A percentile compares a stretch with the other conserved stretches of the same genome.
Conservation (phyloP, 2,329 filamentous ascomycete genomes). For the Leptographium wingfieldii region DNA sequence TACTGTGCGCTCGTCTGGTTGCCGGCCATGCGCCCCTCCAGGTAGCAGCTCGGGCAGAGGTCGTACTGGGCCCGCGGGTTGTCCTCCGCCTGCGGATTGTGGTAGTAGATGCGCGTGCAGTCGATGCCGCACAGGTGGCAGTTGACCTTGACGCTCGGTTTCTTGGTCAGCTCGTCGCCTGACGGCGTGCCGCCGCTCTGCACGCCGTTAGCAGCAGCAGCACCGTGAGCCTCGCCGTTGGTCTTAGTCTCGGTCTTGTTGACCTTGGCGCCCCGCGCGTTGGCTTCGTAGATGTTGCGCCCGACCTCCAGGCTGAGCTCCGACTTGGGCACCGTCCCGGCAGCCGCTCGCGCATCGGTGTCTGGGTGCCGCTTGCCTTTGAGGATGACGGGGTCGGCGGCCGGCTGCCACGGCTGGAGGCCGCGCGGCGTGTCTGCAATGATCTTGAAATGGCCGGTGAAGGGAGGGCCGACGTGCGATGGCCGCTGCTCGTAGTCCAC, state of each 20-base stretch:
- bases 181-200: conserved; percentile 18
- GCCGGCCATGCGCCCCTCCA: conserved; percentile 69
- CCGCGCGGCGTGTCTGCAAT: conserved; percentile 92
- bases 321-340: conserved; percentile 54
- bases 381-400: conserved; percentile 57
- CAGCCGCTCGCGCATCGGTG: conserved; percentile 62
- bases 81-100: conserved; percentile 43
- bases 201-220: conserved; percentile 51
- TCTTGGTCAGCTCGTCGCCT: conserved; percentile 51
- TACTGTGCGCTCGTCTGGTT: conserved; percentile 73
- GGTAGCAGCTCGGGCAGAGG: conserved; percentile 80
- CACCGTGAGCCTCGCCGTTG: conserved; percentile 52
- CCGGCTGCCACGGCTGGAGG: conserved; percentile 88
- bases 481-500: conserved; percentile 92
- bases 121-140: conserved; percentile 90
- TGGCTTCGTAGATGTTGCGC: conserved; percentile 90
- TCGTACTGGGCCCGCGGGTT: conserved; percentile 65
- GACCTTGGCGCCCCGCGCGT: conserved; percentile 63
- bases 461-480: conserved; percentile 89
- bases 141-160: conserved; percentile 56
- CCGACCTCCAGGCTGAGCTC: conserved; percentile 88
- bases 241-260: conserved; percentile 58
- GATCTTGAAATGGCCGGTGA: conserved; percentile 93
- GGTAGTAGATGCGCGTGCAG: conserved; percentile 56
- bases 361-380: conserved; percentile 47